Percentiles rank a stretch among this genome's conserved stretches.
Evolutionary conservation across 1,139 yeast genomes (phyloP).

Genomic region (Protomyces gravidus): DNA sequence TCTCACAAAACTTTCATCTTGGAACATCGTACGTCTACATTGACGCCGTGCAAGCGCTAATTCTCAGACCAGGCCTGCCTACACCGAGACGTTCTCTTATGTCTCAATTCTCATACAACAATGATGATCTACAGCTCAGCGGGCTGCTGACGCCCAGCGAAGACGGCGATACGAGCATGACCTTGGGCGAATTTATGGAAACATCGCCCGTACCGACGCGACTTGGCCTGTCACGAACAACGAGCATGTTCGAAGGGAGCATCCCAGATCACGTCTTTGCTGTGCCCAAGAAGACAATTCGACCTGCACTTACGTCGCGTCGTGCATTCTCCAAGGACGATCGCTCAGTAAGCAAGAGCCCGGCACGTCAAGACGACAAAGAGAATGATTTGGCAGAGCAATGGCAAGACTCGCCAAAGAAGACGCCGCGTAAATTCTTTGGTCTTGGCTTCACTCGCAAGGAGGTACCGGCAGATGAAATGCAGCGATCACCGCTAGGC

Average conservation of each 20-base stretch:
- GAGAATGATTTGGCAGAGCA: slow-evolving; percentile 18
- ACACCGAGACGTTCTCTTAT: slow-evolving; percentile 42
- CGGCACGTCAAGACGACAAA: slow-evolving; percentile 6
- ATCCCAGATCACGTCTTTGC: not conserved
- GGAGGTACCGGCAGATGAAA: slow-evolving; percentile 28
- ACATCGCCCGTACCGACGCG: slow-evolving; percentile 33
- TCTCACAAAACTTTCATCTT: slow-evolving; percentile 49
- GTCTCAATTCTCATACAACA: slow-evolving; percentile 34
- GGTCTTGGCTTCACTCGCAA: slow-evolving; percentile 31
- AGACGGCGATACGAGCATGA: slow-evolving; percentile 29
- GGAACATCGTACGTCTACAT: slow-evolving; percentile 37
- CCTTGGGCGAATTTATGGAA: slow-evolving; percentile 33
- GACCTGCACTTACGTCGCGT: slow-evolving; percentile 4
- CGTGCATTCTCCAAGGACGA: slow-evolving; percentile 24
- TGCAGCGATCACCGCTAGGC: slow-evolving; percentile 30
- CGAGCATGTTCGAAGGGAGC: slow-evolving; percentile 15
- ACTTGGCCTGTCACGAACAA: slow-evolving; percentile 13
- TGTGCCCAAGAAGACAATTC: slow-evolving; percentile 21
- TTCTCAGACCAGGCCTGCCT: slow-evolving; percentile 37
- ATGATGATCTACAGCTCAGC: slow-evolving; percentile 31
- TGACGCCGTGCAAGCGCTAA: not conserved
- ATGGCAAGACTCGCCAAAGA: slow-evolving; percentile 33
- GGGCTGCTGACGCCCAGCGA: slow-evolving; percentile 32
- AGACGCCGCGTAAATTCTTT: slow-evolving; percentile 13
- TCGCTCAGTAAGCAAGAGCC: slow-evolving; percentile 20